Evolutionary conservation across 208 protist species (phyloP).

Genomic region (Baffinella frigidus): DNA sequence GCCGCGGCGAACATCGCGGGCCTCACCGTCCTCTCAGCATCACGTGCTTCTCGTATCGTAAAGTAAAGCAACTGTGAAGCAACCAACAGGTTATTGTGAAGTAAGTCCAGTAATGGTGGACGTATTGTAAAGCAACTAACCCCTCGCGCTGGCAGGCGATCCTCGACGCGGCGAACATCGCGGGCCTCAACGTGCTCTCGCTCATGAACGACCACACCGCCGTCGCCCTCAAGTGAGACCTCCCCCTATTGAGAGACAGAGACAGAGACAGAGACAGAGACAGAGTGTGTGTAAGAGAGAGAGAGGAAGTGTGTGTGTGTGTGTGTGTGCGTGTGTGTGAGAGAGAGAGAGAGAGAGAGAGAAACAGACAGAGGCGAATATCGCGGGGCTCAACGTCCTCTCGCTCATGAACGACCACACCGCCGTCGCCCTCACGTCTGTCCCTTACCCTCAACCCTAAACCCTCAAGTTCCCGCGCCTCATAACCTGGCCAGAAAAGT

Average conservation of each 20-base stretch:
- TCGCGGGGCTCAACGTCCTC: conserved; percentile 48
- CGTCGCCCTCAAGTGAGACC: conserved; percentile 56
- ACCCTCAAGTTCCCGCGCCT: too few species aligned
- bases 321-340: not conserved
- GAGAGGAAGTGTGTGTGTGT: not conserved
- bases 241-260: too few species aligned
- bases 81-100: too few species aligned
- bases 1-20: not conserved
- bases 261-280: not conserved
- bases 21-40: not conserved
- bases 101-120: too few species aligned
- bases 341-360: not conserved
- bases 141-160: too few species aligned
- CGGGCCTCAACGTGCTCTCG: not conserved
- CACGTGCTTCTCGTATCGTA: too few species aligned
- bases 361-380: not conserved
- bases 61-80: too few species aligned
- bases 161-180: conserved; percentile 6
- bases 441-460: too few species aligned
- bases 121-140: too few species aligned
- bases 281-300: not conserved
- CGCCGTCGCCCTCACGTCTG: conserved; percentile 54
- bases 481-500: too few species aligned
- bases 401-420: conserved; percentile 60
- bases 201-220: conserved; percentile 60